Conservation (phyloP, 331 rosid genomes). For the Spiraea crenata region DNA sequence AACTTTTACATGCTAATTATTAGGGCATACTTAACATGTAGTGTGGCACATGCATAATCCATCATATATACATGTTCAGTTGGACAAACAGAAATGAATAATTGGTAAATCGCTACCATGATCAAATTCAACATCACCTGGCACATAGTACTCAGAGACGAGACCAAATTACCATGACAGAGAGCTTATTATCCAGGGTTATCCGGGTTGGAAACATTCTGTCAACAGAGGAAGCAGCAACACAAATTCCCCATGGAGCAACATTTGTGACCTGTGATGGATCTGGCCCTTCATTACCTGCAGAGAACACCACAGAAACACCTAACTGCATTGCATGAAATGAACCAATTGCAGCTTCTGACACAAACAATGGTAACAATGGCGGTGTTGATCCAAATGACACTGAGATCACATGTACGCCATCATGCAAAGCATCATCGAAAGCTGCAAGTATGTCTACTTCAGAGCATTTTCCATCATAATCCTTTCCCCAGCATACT, state of each 20-base stretch:
- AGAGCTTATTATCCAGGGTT: constrained; percentile 25
- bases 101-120: no score
- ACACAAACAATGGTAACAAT: constrained; percentile 19
- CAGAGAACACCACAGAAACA: constrained; percentile 49
- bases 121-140: no score
- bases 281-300: constrained; percentile 50
- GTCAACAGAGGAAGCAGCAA: constrained; percentile 53
- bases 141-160: neutral
- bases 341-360: constrained; percentile 38
- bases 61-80: neutral
- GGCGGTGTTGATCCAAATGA: constrained; percentile 48
- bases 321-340: constrained; percentile 62
- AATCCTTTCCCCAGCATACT: constrained; percentile 46
- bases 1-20: neutral
- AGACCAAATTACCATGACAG: constrained; percentile 26
- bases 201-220: constrained; percentile 43
- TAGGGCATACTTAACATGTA: neutral
- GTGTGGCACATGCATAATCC: neutral
- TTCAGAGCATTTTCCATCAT: constrained; percentile 28
- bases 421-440: constrained; percentile 52
- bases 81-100: neutral
- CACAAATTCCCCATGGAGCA: constrained; percentile 53
- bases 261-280: constrained; percentile 48
- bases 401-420: constrained; percentile 46
- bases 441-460: constrained; percentile 58